A percentile compares a stretch with the other conserved stretches of the same genome.
phyloP scores from a whole-genome alignment of 2,329 filamentous ascomycete species.

The Parastagonospora avenae region DNA sequence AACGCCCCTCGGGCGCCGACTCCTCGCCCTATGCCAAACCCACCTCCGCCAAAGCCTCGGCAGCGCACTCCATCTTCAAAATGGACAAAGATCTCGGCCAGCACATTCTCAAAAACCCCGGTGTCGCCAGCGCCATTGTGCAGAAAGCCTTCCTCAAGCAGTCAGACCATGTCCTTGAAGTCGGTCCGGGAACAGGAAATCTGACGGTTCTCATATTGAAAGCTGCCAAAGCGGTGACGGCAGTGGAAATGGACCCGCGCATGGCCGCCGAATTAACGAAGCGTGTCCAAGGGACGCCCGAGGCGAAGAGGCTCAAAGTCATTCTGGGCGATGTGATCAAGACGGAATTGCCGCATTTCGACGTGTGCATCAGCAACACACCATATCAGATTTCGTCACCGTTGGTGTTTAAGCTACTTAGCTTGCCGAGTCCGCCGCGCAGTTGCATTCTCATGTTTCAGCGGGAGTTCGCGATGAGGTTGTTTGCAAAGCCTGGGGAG shows the following conservation, averaged over 20 bases:
- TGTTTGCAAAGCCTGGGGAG: conserved; percentile 87
- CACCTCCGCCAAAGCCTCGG: conserved; percentile 52
- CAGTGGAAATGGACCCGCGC: conserved; percentile 90
- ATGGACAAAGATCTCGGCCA: conserved; percentile 92
- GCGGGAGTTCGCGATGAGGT: conserved; percentile 87
- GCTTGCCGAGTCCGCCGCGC: conserved; percentile 79
- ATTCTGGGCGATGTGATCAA: conserved; percentile 94
- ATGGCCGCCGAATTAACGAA: conserved; percentile 97
- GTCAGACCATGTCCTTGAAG: conserved; percentile 84
- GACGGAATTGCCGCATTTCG: conserved; percentile 75
- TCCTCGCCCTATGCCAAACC: conserved; percentile 53
- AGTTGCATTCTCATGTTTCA: conserved; percentile 95
- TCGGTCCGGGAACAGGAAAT: conserved; percentile 88
- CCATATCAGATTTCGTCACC: conserved; percentile 84
- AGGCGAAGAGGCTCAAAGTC: conserved; percentile 78
- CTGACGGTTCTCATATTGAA: conserved; percentile 88
- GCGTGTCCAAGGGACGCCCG: conserved; percentile 87
- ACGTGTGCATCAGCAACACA: conserved; percentile 80
- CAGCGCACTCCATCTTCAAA: conserved; percentile 87
- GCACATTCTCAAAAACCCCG: conserved; percentile 92
- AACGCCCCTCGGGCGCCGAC: conserved; percentile 41
- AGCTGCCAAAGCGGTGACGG: conserved; percentile 80
- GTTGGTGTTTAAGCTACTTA: conserved; percentile 86
- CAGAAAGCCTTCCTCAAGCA: conserved; percentile 89
- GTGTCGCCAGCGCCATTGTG: conserved; percentile 80